phyloP scores from a whole-genome alignment of 2,329 filamentous ascomycete species.

The Colletotrichum somersetense region DNA sequence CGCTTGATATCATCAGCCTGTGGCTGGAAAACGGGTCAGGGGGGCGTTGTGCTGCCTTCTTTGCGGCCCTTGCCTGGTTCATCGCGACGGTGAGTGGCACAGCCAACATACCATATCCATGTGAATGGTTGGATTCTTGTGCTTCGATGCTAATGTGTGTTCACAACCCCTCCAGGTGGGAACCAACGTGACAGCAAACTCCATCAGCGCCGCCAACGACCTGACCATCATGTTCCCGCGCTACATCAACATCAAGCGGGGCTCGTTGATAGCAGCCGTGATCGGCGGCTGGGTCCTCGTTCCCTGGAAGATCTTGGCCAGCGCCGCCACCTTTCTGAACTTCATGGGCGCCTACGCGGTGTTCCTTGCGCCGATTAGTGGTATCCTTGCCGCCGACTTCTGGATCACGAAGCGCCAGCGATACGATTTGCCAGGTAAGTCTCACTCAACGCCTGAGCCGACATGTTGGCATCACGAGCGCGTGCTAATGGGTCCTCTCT shows the following conservation, averaged over 20 bases:
- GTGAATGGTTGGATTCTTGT: no score
- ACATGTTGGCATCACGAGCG: neutral
- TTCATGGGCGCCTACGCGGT: constrained; percentile 73
- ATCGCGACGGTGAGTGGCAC: constrained; percentile 57
- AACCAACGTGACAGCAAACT: constrained; percentile 69
- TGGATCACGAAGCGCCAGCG: constrained; percentile 69
- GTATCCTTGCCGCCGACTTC: constrained; percentile 71
- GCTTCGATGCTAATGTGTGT: neutral
- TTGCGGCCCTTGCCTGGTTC: constrained; percentile 65
- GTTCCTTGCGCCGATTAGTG: constrained; percentile 74
- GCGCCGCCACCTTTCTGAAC: constrained; percentile 68
- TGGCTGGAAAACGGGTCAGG: constrained; percentile 59
- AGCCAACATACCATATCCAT: neutral
- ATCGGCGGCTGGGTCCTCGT: constrained; percentile 70
- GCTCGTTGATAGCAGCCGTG: constrained; percentile 66
- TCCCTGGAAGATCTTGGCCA: constrained; percentile 74
- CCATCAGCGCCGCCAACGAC: constrained; percentile 67
- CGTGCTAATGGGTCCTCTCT: neutral
- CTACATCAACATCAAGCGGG: constrained; percentile 68
- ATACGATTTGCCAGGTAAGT: constrained; percentile 54
- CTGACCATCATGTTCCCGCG: constrained; percentile 65
- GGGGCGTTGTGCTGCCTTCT: constrained; percentile 58
- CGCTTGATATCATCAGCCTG: constrained; percentile 58
- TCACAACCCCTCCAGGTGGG: constrained; percentile 51
- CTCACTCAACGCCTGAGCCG: no score